These are phyloP conservation scores for Cytospora piceae DNA, from an alignment of 2,329 filamentous ascomycete species.

Conservation along the genomic window DNA sequence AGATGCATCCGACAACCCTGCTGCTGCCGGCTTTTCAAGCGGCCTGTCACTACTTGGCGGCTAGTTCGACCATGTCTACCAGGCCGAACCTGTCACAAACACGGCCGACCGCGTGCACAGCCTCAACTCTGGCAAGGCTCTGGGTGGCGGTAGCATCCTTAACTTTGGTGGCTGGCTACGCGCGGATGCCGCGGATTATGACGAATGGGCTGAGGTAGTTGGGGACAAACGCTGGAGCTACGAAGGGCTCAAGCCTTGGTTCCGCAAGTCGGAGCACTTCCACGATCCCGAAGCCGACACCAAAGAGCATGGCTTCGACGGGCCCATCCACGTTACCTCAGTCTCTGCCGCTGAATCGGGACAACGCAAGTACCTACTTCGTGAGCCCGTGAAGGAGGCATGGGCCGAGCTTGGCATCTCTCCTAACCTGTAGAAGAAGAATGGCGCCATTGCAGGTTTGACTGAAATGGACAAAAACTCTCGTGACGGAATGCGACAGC, in stretches of 20 bases:
- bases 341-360: slow-evolving; percentile 20
- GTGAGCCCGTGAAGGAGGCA: slow-evolving; percentile 40
- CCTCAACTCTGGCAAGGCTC: slow-evolving; percentile 34
- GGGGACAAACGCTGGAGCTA: slow-evolving; percentile 50
- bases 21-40: too few species aligned
- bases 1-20: not conserved
- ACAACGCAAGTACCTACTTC: slow-evolving; percentile 44
- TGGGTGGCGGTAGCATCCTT: slow-evolving; percentile 35
- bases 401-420: slow-evolving; percentile 47
- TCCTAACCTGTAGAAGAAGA: slow-evolving; percentile 32
- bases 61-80: slow-evolving; percentile 43
- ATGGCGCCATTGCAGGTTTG: slow-evolving; percentile 33
- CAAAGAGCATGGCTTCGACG: slow-evolving; percentile 44
- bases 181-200: slow-evolving; percentile 36
- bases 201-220: slow-evolving; percentile 33
- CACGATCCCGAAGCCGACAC: slow-evolving; percentile 34
- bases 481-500: too few species aligned
- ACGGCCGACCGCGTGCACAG: slow-evolving; percentile 33
- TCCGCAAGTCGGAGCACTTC: slow-evolving; percentile 42
- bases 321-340: slow-evolving; percentile 41
- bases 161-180: slow-evolving; percentile 37
- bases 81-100: slow-evolving; percentile 38
- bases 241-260: slow-evolving; percentile 50
- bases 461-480: too few species aligned
- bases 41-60: slow-evolving; percentile 37